Percentiles rank a stretch among this genome's conserved stretches.
These are phyloP conservation scores for Citrus australasica DNA, from an alignment of 345 rosid species.

Conservation along the genomic window DNA sequence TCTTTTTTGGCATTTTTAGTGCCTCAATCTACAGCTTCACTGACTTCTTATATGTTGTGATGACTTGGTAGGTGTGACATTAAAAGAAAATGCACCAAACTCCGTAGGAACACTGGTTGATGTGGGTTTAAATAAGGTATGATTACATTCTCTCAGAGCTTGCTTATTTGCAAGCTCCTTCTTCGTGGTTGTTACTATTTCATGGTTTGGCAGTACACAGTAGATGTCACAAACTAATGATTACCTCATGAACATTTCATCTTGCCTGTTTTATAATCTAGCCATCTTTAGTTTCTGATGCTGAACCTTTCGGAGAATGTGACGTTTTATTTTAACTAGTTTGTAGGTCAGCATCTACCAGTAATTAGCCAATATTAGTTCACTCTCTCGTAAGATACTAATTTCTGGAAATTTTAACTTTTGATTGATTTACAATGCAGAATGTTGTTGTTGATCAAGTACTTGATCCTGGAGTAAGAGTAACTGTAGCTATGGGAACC, in stretches of 20 bases:
- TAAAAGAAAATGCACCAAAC: conserved; percentile 48
- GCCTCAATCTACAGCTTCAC: not conserved
- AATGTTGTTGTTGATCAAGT: conserved; percentile 60
- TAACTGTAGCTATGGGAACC: conserved; percentile 87
- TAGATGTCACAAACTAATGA: not conserved
- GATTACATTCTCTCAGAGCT: not conserved
- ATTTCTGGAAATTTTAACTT: conserved; percentile 7
- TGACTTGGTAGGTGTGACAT: conserved; percentile 61
- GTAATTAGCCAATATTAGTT: not conserved
- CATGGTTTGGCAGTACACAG: not conserved
- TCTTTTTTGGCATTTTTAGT: not conserved
- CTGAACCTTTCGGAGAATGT: not conserved
- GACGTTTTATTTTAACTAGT: not conserved
- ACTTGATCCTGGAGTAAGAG: conserved; percentile 75
- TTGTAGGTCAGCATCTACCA: not conserved
- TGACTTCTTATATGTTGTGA: conserved; percentile 8
- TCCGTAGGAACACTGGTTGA: conserved; percentile 60
- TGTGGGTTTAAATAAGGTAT: conserved; percentile 88
- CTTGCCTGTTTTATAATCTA: not conserved
- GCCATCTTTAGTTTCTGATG: not conserved
- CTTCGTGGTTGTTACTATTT: not conserved
- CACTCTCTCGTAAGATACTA: not conserved
- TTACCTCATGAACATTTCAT: not conserved
- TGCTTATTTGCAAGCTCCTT: not conserved
- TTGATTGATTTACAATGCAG: conserved; percentile 43